These are phyloP conservation scores for Cicer cuneatum DNA, from an alignment of 306 rosid genomes.

Conservation along the genomic window DNA sequence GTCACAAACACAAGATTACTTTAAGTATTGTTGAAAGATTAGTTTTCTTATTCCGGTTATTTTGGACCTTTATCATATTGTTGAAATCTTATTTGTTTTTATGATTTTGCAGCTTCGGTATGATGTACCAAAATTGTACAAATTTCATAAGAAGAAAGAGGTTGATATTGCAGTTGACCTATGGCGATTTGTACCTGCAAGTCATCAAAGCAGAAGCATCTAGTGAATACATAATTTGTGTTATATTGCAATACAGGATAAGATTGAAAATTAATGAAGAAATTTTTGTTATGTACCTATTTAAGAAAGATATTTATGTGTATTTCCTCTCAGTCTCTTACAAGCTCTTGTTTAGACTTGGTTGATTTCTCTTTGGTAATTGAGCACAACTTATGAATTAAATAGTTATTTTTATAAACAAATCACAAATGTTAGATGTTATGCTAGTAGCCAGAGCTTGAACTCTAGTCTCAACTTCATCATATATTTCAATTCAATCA, in stretches of 20 bases:
- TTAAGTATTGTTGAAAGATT: neutral
- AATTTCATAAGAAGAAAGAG: slow-evolving; percentile 90
- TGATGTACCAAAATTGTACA: slow-evolving; percentile 75
- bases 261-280: slow-evolving; percentile 18
- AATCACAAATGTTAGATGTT: neutral
- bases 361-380: neutral
- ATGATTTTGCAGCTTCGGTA: slow-evolving; percentile 71
- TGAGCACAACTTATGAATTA: slow-evolving; percentile 31
- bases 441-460: neutral
- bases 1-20: neutral
- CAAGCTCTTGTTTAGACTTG: slow-evolving; percentile 35
- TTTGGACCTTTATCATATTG: slow-evolving; percentile 1
- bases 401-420: neutral
- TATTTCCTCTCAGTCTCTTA: neutral
- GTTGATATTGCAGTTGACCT: slow-evolving; percentile 89
- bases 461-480: neutral
- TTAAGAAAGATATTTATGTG: neutral
- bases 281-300: neutral
- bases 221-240: slow-evolving; percentile 35
- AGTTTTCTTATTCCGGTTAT: slow-evolving; percentile 18
- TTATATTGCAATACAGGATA: slow-evolving; percentile 28
- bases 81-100: slow-evolving; percentile 15
- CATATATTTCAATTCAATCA: neutral
- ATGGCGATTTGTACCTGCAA: slow-evolving; percentile 85
- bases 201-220: slow-evolving; percentile 41